phyloP scores from a whole-genome alignment of 768 basidiomycete species.

The Hericium coralloides region DNA sequence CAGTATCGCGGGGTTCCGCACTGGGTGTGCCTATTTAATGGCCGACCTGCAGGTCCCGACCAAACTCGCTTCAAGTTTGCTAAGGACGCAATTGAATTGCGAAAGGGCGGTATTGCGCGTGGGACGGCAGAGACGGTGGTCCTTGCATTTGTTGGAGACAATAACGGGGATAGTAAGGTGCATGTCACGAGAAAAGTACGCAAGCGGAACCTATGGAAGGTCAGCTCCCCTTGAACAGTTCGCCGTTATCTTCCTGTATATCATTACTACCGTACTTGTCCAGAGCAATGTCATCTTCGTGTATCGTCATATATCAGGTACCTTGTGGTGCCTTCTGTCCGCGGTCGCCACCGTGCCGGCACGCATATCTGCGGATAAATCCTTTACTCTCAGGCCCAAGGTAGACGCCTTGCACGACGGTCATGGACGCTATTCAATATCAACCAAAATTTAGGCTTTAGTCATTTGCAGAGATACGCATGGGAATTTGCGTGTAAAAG shows the following conservation, averaged over 20 bases:
- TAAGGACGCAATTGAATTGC: constrained; percentile 77
- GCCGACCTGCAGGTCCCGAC: constrained; percentile 47
- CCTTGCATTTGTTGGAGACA: constrained; percentile 73
- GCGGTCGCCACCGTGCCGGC: no score
- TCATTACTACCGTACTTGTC: background rate
- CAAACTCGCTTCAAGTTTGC: constrained; percentile 89
- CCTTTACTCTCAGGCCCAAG: no score
- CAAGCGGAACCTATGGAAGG: constrained; percentile 30
- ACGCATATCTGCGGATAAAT: no score
- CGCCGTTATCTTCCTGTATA: background rate
- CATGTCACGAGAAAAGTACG: constrained; percentile 84
- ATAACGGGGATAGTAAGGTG: constrained; percentile 62
- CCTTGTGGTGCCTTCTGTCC: no score
- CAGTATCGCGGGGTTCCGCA: background rate
- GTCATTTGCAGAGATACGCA: no score
- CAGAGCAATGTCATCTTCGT: background rate
- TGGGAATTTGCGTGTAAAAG: no score
- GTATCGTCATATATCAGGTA: background rate
- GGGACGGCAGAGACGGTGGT: constrained; percentile 88
- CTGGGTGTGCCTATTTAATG: background rate
- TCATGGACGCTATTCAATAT: no score
- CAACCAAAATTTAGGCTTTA: no score
- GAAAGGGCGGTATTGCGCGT: constrained; percentile 70
- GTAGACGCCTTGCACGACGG: no score
- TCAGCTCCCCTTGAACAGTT: constrained; percentile 17